Base-by-base conservation (phyloP, 306 rosid genomes). In the Ochetophila trinervis region DNA sequence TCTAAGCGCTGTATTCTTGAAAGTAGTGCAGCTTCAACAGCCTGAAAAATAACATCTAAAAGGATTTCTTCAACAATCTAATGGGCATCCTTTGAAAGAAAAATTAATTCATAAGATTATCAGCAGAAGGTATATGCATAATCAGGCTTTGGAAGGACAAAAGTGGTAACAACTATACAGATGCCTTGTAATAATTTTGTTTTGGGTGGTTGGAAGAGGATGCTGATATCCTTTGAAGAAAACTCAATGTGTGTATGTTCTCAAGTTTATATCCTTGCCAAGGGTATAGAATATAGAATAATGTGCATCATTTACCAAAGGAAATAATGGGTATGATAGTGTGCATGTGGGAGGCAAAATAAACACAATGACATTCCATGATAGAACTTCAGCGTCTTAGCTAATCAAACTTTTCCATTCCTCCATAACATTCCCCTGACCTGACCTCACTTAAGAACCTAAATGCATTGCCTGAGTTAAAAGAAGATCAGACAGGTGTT, bases 21-120 rank as follows among this genome's bases (percentile, higher is more conserved):
- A 75, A 85, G 91, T 76, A 93, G 72, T 66, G 97, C 98, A 70
- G 97, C 97, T 86, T 93, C 98, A 77, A 89, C 94, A 67, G 82
- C 98, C 98, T 93, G 73, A 74, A 73, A 81, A 54, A 57, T 65
- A 68, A 30, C 50, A 60, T 36, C 32, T 27, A n/a, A 47, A 64
- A 45, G 42, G 53, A 42, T 78, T 35, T 52, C 32, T 53, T 74
- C 57, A 65, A 23, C 61, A 9, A 34, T 45, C 20, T 30, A 7
- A 32, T 10, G 4, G 11, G 59, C 0, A 16, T 50, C 19, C 67
- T 59, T 18, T 32, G 37, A 62, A 27, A 52, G 21, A 20, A 56
- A 35, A 5, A 13, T 16, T 53, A 12, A 50, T 6, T 17, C 42
- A 15, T 10, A 60, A 42, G 14, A 56, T 48, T 16, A 58, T 62